phyloP scores from a whole-genome alignment of 345 rosid genomes.

The Eucalyptus regnans region DNA sequence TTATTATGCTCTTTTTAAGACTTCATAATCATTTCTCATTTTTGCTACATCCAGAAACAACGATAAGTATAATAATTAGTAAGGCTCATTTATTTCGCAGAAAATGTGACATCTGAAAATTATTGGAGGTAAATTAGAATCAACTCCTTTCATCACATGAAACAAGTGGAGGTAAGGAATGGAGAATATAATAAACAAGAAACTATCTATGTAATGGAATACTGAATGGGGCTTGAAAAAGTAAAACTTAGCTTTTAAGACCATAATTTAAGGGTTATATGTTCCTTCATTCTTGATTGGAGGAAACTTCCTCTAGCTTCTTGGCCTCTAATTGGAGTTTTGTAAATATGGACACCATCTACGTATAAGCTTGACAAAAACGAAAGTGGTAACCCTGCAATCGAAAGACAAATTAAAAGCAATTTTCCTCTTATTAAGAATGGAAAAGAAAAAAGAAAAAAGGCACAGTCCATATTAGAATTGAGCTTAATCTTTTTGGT shows the following conservation, averaged over 20 bases:
- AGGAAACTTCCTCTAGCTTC: not conserved
- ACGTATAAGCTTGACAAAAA: too few relatives aligned
- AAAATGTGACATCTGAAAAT: not conserved
- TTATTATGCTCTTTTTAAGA: too few relatives aligned
- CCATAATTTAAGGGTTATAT: not conserved
- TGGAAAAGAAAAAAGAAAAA: not conserved
- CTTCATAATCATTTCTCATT: too few relatives aligned
- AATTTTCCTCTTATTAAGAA: not conserved
- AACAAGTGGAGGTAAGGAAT: not conserved
- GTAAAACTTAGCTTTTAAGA: not conserved
- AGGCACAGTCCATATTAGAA: not conserved
- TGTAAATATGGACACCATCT: not conserved
- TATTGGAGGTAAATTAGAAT: not conserved
- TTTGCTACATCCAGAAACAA: too few relatives aligned
- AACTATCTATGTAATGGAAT: not conserved
- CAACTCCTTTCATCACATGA: not conserved
- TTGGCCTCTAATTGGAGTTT: not conserved
- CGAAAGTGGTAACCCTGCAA: too few relatives aligned
- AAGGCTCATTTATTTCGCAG: too few relatives aligned
- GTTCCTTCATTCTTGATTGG: not conserved
- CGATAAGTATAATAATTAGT: too few relatives aligned
- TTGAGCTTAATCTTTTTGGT: not conserved
- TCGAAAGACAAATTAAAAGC: not conserved
- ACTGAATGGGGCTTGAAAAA: not conserved
- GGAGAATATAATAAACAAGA: not conserved